Percentiles rank a stretch among this genome's conserved stretches.
Conservation (phyloP, 441 rosid species). For the Syzygium malaccense region DNA sequence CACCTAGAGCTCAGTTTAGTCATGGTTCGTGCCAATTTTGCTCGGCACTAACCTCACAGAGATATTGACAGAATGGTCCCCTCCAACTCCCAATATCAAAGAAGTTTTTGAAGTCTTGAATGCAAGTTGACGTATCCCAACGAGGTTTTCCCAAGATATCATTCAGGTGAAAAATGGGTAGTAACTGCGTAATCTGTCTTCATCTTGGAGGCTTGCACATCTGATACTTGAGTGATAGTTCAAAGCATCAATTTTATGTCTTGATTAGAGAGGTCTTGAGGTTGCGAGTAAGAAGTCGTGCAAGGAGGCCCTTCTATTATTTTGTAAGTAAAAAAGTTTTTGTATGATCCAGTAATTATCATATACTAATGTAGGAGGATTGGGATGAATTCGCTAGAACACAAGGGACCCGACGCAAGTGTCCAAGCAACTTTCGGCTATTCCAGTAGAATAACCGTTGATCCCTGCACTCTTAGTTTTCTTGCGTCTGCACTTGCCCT, state of each 20-base stretch:
- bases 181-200: neutral
- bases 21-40: constrained; percentile 43
- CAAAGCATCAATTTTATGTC: neutral
- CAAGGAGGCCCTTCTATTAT: neutral
- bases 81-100: constrained; percentile 25
- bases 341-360: neutral
- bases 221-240: neutral
- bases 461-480: neutral
- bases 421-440: neutral
- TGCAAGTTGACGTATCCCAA: neutral
- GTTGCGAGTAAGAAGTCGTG: neutral
- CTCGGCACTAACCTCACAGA: constrained; percentile 14
- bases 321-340: neutral
- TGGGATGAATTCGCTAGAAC: neutral
- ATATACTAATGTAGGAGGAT: neutral
- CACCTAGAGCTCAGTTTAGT: constrained; percentile 30
- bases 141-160: neutral
- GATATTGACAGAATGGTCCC: constrained; percentile 9
- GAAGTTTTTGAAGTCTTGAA: constrained; percentile 28
- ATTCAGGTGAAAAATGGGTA: neutral
- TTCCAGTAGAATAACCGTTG: neutral
- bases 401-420: neutral
- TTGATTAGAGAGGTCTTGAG: neutral
- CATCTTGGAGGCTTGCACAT: neutral
- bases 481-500: neutral